Conservation (phyloP, 2,329 filamentous ascomycete species). For the Byssothecium circinans region DNA sequence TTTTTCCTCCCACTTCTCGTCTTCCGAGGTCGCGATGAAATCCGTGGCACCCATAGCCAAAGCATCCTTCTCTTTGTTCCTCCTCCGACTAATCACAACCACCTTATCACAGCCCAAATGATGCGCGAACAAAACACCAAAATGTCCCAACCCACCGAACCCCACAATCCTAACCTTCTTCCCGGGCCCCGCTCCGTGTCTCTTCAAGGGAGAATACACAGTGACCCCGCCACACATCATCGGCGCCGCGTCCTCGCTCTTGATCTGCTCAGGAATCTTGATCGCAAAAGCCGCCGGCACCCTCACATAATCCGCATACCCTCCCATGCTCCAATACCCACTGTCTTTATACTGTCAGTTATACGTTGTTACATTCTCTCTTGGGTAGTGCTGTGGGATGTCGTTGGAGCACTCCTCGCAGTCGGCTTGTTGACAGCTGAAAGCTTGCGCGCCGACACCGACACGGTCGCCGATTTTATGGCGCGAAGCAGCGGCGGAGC, state of each 20-base stretch:
- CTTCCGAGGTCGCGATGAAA: constrained; percentile 64
- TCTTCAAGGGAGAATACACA: constrained; percentile 67
- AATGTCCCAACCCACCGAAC: constrained; percentile 73
- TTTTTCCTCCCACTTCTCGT: constrained; percentile 63
- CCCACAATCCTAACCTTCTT: constrained; percentile 73
- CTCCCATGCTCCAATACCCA: constrained; percentile 68
- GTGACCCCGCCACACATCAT: constrained; percentile 81
- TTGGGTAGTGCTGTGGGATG: constrained; percentile 48
- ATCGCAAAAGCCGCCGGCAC: constrained; percentile 61
- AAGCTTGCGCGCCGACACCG: constrained; percentile 56
- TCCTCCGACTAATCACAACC: constrained; percentile 64
- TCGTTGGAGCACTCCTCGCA: constrained; percentile 58
- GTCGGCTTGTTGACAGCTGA: constrained; percentile 49
- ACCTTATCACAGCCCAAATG: constrained; percentile 70
- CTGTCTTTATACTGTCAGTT: constrained; percentile 57
- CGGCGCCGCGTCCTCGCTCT: constrained; percentile 60
- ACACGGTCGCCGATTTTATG: constrained; percentile 64
- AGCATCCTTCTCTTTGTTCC: constrained; percentile 62
- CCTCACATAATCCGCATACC: constrained; percentile 59
- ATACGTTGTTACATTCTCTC: constrained; percentile 60
- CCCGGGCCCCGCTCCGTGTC: constrained; percentile 68
- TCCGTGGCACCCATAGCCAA: constrained; percentile 65
- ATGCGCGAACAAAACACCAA: constrained; percentile 70
- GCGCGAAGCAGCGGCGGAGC: constrained; percentile 44
- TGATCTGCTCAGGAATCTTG: constrained; percentile 56